Evolutionary conservation across 371 early-diverging fungal species (phyloP), one percentile per base, ranked within the genome.

Genomic region (Chytridium lagenaria): DNA sequence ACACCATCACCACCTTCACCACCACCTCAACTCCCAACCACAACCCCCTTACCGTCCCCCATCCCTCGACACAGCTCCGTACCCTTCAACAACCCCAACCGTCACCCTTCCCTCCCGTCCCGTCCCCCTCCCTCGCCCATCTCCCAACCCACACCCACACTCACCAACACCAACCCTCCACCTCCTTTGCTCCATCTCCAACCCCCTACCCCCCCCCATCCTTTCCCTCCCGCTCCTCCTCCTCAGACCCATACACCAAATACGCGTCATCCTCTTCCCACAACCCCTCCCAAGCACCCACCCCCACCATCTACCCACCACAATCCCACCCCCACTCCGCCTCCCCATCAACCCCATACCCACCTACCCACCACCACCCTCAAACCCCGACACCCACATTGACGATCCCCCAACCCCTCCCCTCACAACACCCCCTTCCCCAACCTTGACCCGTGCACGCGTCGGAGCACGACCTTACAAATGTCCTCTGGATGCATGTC

Each of bases 401-500:
- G 26, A 52, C 55, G 26, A n/a, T 34, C 33, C 33, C 63, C 34
- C 38, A 5, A 15, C 33, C 31, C 34, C 63, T 19, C 67, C 49
- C 44, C 7, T 2, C 44, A n/a, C 67, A 2, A 66, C 38, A 7
- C 23, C 36, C 34, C 34, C 63, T 15, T 16, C 63, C 63, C 36
- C 63, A 12, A 26, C n/a, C 12, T 5, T 23, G 16, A 12, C 12
- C 7, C 67, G 63, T 28, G 63, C 63, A 23, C 26, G 63, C 10
- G 33, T 34, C 28, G 67, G 67, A 7, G 40, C 44, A 22, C 5
- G 67, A 10, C 67, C 67, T 12, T 66, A 66, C 44, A 3, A 30
- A 22, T 66, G 67, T 44, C 67, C 67, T 7, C 67, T 66, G n/a
- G 67, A 40, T 28, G 67, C 40, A 28, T 66, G 67, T 34, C 23